Conservation (phyloP, 108 stramenopile species). For the Chaetoceros tenuissimus region DNA sequence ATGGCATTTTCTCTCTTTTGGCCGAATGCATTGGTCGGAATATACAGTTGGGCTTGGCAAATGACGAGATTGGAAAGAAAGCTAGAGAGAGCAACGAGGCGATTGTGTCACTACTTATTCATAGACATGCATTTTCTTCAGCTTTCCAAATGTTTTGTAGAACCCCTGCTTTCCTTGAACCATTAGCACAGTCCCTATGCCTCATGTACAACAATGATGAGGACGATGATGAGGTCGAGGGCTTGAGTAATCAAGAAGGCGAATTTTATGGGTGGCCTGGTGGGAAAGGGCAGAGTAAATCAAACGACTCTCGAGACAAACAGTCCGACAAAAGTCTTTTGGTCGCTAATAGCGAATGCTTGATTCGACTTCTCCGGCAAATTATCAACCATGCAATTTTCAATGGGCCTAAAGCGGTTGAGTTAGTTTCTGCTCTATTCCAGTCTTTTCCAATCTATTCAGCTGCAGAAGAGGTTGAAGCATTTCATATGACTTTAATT, state of each 20-base stretch:
- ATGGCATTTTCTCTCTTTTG: slow-evolving; percentile 76
- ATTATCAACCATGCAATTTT: slow-evolving; percentile 59
- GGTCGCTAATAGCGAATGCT: slow-evolving; percentile 23
- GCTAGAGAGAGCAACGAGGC: slow-evolving; percentile 76
- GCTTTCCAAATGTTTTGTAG: slow-evolving; percentile 78
- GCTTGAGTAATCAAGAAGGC: slow-evolving; percentile 1
- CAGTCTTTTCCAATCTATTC: slow-evolving; percentile 76
- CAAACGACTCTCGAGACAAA: slow-evolving; percentile 15
- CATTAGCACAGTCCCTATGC: slow-evolving; percentile 73
- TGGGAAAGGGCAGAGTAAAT: slow-evolving; percentile 21
- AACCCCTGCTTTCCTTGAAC: slow-evolving; percentile 67
- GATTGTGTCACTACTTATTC: slow-evolving; percentile 63
- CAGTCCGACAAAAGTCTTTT: slow-evolving; percentile 49
- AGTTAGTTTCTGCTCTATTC: slow-evolving; percentile 59
- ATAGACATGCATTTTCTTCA: slow-evolving; percentile 61
- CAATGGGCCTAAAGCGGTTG: slow-evolving; percentile 59
- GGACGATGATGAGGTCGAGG: slow-evolving; percentile 3
- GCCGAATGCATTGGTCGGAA: slow-evolving; percentile 85
- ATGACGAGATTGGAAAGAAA: slow-evolving; percentile 49
- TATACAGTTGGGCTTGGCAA: slow-evolving; percentile 62
- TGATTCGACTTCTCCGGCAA: slow-evolving; percentile 65
- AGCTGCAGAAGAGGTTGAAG: slow-evolving; percentile 69
- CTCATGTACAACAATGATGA: slow-evolving; percentile 21
- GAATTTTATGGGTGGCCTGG: too few relatives aligned
- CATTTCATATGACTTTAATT: slow-evolving; percentile 69